phyloP scores from a whole-genome alignment of 78 protist species.

The Dictyostelium intermedium region DNA sequence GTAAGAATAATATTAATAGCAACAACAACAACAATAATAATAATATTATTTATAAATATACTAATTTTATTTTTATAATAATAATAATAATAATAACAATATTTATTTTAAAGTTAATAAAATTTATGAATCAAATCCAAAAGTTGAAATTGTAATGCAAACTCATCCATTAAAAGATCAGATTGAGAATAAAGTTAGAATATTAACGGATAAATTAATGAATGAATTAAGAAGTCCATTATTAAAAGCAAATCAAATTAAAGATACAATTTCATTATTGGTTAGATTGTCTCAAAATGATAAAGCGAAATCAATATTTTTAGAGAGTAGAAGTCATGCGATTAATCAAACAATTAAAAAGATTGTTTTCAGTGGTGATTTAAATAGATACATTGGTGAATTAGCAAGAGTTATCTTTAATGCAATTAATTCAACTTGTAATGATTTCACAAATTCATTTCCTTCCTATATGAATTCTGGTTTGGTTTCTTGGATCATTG shows the following conservation, averaged over 20 bases:
- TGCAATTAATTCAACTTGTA: constrained; percentile 44
- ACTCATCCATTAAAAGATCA: constrained; percentile 67
- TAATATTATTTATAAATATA: background rate
- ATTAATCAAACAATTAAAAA: constrained; percentile 30
- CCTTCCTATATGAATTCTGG: constrained; percentile 57
- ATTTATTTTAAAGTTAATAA: constrained; percentile 18
- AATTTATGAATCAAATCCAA: constrained; percentile 60
- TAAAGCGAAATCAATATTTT: constrained; percentile 47
- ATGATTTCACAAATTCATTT: constrained; percentile 70
- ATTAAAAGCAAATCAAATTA: constrained; percentile 63
- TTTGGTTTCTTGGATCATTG: constrained; percentile 40
- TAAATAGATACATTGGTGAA: constrained; percentile 44
- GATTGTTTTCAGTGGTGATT: constrained; percentile 18
- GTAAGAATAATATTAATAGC: background rate
- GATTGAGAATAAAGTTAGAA: constrained; percentile 38
- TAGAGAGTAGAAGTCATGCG: constrained; percentile 51
- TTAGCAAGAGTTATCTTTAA: constrained; percentile 33
- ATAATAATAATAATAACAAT: background rate
- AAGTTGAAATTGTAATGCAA: constrained; percentile 78
- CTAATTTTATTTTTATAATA: background rate
- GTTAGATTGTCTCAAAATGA: constrained; percentile 54
- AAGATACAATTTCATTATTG: constrained; percentile 58
- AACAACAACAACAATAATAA: background rate
- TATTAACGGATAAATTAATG: constrained; percentile 47
- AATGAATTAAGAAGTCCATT: constrained; percentile 43